Evolutionary conservation across 345 rosid genomes (phyloP).

Genomic region (Cardiospermum halicacabum): DNA sequence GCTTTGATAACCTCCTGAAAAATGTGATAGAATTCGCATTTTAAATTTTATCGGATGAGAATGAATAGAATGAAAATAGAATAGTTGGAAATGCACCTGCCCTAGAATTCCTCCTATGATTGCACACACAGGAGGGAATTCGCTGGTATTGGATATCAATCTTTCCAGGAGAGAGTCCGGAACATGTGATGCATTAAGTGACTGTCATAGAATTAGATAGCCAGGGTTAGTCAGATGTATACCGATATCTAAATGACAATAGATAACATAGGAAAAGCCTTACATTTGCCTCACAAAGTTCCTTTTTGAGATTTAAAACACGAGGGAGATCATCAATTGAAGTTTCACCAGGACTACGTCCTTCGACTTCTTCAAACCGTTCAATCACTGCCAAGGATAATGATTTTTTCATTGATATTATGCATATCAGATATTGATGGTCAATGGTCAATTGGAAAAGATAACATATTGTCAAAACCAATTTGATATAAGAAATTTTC

Average conservation of each 20-base stretch:
- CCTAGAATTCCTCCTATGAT: conserved; percentile 88
- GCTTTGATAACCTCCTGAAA: conserved; percentile 88
- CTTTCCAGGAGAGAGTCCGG: conserved; percentile 71
- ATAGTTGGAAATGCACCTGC: conserved; percentile 50
- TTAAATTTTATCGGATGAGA: neutral
- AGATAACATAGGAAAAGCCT: conserved; percentile 2
- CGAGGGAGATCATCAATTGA: conserved; percentile 52
- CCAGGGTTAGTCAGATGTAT: conserved; percentile 1
- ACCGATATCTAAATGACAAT: neutral
- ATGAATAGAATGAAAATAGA: neutral
- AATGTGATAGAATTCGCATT: neutral
- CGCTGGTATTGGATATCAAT: conserved; percentile 40
- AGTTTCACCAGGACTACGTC: conserved; percentile 49
- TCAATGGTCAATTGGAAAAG: neutral
- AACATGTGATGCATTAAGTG: conserved; percentile 49
- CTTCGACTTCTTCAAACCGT: conserved; percentile 62
- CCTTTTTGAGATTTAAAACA: conserved; percentile 55
- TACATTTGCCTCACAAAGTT: conserved; percentile 74
- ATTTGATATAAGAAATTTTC: neutral
- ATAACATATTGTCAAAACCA: neutral
- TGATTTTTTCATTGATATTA: neutral
- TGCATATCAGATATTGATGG: neutral
- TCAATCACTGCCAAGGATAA: conserved; percentile 54
- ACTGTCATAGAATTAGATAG: conserved; percentile 33
- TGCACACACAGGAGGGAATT: conserved; percentile 92